Base-by-base conservation (phyloP, 805 yeast genomes). In the Ogataea methanolica region DNA sequence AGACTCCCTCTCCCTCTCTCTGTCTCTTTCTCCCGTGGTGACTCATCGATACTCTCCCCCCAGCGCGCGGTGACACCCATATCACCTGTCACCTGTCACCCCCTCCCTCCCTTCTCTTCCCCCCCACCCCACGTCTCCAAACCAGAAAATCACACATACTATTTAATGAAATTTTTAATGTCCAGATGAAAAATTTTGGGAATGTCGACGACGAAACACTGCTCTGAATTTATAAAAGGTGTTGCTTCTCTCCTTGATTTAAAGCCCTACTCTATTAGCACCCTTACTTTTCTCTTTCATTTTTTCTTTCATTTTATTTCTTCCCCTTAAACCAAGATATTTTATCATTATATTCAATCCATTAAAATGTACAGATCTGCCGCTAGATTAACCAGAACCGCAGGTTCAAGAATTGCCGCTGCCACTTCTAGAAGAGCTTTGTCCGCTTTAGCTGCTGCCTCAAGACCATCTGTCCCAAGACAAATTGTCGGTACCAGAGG, bases 401-500 rank as follows among this genome's bases (percentile, higher is more conserved):
- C 79, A 51, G 71, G 71, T 53, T 56, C 71, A 19, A 63, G 71
- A 53, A 62, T 70, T 49, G 62, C 75, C 69, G 51, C 59, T 58
- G 67, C 75, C 59, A 71, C 80, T 52, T 72, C 81, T 60, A 77
- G 76, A 66, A 80, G 90, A 77, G 73, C 85, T 58, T 70, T 82
- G 54, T 64, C 80, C 53, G 71, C 75, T 49, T 67, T 77, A 52
- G 71, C 68, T 63, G 67, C 77, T 52, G 61, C 70, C 49, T 71
- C 78, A 58, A 71, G 78, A 61, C 75, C 79, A 60, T 67, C 72
- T 44, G 63, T 67, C 50, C 57, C 73, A 51, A 68, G 60, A 61
- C 23, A 36, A n/a, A 70, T 78, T 65, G 66, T 75, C 58, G 83
- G 84, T 61, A 73, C 78, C 62, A 88, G 99, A 76, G 98, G 98